phyloP scores from a whole-genome alignment of 768 basidiomycete species.

The Termitomyces sp. region DNA sequence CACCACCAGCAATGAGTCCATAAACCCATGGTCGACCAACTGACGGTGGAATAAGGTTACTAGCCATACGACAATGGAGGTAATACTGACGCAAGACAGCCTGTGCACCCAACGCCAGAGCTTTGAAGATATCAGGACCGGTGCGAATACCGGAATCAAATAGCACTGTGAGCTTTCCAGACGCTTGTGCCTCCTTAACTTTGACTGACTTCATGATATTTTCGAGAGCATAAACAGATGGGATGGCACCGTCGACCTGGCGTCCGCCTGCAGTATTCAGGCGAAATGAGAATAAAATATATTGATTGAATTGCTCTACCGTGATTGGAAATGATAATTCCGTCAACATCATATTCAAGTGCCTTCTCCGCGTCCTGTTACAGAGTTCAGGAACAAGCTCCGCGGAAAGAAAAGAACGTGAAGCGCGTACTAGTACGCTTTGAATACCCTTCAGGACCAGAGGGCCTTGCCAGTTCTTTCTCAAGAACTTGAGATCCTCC shows the following conservation, averaged over 20 bases:
- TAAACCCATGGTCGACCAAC: conserved; percentile 76
- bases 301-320: conserved; percentile 30
- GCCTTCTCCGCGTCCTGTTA: conserved; percentile 65
- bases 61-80: background rate
- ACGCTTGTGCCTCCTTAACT: conserved; percentile 48
- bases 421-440: conserved; percentile 40
- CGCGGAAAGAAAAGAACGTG: background rate
- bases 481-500: conserved; percentile 65
- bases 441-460: conserved; percentile 78
- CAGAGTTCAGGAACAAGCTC: background rate
- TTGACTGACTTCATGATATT: conserved; percentile 58
- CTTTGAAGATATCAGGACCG: conserved; percentile 80
- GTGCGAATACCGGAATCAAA: conserved; percentile 82
- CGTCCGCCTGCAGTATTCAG: conserved; percentile 45
- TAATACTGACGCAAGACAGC: conserved; percentile 59
- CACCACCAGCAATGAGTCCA: conserved; percentile 62
- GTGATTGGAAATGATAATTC: conserved; percentile 79
- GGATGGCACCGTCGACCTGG: conserved; percentile 74
- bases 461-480: conserved; percentile 73
- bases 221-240: conserved; percentile 67
- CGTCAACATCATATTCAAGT: conserved; percentile 56
- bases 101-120: conserved; percentile 81
- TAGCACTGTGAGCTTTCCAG: conserved; percentile 61
- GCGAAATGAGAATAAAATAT: background rate
- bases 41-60: conserved; percentile 17